Evolutionary conservation across 371 early-diverging fungal species (phyloP).

Genomic region (Mortierella sp.): DNA sequence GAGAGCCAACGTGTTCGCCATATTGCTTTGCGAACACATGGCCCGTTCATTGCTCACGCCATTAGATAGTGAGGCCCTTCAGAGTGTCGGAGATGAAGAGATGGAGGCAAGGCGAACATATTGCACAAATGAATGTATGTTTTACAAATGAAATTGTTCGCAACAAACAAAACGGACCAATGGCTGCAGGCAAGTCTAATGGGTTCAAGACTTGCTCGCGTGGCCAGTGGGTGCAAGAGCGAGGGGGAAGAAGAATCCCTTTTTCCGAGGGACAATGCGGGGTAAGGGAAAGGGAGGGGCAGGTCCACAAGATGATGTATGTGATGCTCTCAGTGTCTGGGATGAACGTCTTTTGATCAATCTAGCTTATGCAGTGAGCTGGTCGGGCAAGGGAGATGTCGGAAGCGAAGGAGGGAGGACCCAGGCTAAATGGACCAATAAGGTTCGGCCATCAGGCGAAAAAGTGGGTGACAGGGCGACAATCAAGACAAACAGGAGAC

Average conservation of each 20-base stretch:
- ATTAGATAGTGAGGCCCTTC: not conserved
- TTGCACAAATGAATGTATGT: not conserved
- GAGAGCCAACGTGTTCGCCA: not conserved
- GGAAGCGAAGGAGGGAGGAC: not conserved
- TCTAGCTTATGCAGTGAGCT: not conserved
- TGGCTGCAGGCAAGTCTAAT: not conserved
- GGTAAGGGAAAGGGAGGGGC: not conserved
- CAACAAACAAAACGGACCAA: not conserved
- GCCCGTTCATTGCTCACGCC: conserved; percentile 12
- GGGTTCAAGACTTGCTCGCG: not conserved
- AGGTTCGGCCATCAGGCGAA: not conserved
- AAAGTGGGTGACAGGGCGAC: not conserved
- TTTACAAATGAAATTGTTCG: not conserved
- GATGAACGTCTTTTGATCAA: not conserved
- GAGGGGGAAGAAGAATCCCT: not conserved
- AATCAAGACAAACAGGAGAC: not conserved
- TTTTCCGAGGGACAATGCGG: conserved; percentile 14
- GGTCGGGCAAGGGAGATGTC: conserved; percentile 6
- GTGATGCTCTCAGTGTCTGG: not conserved
- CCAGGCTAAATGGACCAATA: conserved; percentile 6
- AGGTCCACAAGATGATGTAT: not conserved
- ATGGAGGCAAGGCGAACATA: not conserved
- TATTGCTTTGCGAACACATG: conserved; percentile 3
- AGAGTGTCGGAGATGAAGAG: conserved; percentile 1
- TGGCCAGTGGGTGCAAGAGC: not conserved